Conservation (phyloP, 1,284 basidiomycete species). For the Marasmius tenuissimus region DNA sequence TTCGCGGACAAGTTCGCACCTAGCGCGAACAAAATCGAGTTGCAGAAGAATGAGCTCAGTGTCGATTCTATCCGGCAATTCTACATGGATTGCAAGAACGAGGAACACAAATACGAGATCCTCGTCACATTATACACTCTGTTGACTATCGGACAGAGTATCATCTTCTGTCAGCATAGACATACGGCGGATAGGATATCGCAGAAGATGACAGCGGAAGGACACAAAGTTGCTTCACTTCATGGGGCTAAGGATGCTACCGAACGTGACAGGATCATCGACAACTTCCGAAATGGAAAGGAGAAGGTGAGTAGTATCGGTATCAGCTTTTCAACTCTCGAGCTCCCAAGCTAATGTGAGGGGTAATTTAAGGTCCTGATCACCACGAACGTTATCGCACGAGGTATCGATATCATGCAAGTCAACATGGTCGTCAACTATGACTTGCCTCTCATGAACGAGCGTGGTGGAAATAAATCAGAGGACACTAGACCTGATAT, state of each 20-base stretch:
- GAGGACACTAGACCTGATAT: constrained; percentile 74
- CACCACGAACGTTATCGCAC: constrained; percentile 97
- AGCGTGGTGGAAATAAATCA: constrained; percentile 47
- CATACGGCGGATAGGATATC: constrained; percentile 94
- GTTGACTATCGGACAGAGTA: constrained; percentile 94
- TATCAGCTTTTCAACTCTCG: background rate
- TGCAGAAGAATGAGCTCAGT: constrained; percentile 92
- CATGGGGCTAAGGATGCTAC: constrained; percentile 91
- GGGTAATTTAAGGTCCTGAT: constrained; percentile 63
- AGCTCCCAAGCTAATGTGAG: background rate
- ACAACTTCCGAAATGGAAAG: constrained; percentile 93
- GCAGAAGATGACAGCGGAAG: constrained; percentile 87
- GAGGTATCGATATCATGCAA: constrained; percentile 98
- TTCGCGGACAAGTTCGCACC: constrained; percentile 95
- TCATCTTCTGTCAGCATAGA: constrained; percentile 94
- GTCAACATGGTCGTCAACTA: constrained; percentile 99
- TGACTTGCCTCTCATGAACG: constrained; percentile 87
- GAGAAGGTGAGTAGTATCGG: constrained; percentile 70
- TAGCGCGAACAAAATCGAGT: constrained; percentile 93
- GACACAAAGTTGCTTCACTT: constrained; percentile 94
- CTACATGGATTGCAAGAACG: constrained; percentile 92
- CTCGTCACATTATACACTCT: constrained; percentile 89
- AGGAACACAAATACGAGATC: constrained; percentile 95
- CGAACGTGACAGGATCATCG: constrained; percentile 92
- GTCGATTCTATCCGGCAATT: constrained; percentile 97